These are phyloP conservation scores for Trypanosoma scelopori DNA, from an alignment of 208 protist genomes.

Conservation along the genomic window DNA sequence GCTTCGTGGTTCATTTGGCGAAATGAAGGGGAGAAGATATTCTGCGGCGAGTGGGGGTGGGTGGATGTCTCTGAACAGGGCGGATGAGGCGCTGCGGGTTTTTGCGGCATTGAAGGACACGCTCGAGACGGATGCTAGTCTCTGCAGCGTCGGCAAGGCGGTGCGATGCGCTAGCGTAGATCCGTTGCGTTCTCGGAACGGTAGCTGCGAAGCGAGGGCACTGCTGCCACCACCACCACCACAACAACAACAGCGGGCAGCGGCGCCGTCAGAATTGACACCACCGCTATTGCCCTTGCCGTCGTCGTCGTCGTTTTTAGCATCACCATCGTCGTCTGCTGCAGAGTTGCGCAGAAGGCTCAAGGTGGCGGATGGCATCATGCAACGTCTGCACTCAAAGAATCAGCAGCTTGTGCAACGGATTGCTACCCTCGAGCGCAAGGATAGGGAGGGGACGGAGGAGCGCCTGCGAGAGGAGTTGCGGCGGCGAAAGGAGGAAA, in stretches of 20 bases:
- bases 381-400: conserved; percentile 35
- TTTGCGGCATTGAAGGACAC: conserved; percentile 24
- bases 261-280: too few relatives aligned
- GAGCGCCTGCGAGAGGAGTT: conserved; percentile 9
- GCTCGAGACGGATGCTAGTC: conserved; percentile 2
- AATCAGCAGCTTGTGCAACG: conserved; percentile 33
- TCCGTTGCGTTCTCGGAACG: neutral
- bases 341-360: conserved; percentile 19
- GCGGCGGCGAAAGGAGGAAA: conserved; percentile 19
- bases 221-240: neutral
- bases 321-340: neutral
- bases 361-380: conserved; percentile 28
- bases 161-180: neutral
- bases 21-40: too few relatives aligned
- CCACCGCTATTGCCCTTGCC: too few relatives aligned
- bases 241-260: too few relatives aligned
- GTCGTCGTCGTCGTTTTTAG: too few relatives aligned
- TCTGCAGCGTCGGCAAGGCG: neutral
- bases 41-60: neutral
- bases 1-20: neutral
- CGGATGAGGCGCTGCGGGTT: conserved; percentile 29
- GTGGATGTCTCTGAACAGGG: conserved; percentile 14
- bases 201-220: neutral
- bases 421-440: conserved; percentile 6
- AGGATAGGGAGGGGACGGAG: neutral